A percentile compares a stretch with the other conserved stretches of the same genome.
Evolutionary conservation across 805 yeast genomes (phyloP).

Genomic region (Lipomyces sp.): DNA sequence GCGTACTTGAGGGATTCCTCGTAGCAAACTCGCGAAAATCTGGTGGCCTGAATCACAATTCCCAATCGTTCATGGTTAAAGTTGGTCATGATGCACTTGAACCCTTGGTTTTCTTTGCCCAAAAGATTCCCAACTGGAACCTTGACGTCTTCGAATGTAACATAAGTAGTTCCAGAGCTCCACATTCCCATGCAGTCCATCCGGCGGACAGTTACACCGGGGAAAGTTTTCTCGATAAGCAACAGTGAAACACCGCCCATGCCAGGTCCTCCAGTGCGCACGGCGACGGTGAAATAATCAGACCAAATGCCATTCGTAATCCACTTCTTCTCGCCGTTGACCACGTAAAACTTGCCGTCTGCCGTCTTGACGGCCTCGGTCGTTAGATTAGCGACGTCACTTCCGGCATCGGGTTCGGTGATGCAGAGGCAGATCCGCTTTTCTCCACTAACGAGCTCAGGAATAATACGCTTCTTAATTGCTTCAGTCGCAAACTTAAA

Average conservation of each 20-base stretch:
- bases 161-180: conserved; percentile 43
- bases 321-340: conserved; percentile 47
- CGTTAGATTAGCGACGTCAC: conserved; percentile 44
- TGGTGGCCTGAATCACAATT: conserved; percentile 41
- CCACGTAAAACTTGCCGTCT: conserved; percentile 43
- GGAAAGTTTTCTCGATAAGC: conserved; percentile 40
- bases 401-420: conserved; percentile 47
- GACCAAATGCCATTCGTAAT: conserved; percentile 46
- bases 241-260: conserved; percentile 42
- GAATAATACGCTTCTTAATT: conserved; percentile 39
- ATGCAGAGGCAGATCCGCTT: conserved; percentile 44
- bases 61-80: conserved; percentile 46
- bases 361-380: conserved; percentile 40
- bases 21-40: conserved; percentile 40
- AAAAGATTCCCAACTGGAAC: conserved; percentile 43
- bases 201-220: conserved; percentile 39
- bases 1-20: conserved; percentile 44
- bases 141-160: conserved; percentile 45
- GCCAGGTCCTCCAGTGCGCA: conserved; percentile 45
- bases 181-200: conserved; percentile 44
- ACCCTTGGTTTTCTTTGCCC: conserved; percentile 43
- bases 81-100: conserved; percentile 44
- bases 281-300: conserved; percentile 46
- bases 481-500: conserved; percentile 37
- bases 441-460: conserved; percentile 39